phyloP scores from a whole-genome alignment of 2,329 filamentous ascomycete genomes.

The Gremmenia infestans region DNA sequence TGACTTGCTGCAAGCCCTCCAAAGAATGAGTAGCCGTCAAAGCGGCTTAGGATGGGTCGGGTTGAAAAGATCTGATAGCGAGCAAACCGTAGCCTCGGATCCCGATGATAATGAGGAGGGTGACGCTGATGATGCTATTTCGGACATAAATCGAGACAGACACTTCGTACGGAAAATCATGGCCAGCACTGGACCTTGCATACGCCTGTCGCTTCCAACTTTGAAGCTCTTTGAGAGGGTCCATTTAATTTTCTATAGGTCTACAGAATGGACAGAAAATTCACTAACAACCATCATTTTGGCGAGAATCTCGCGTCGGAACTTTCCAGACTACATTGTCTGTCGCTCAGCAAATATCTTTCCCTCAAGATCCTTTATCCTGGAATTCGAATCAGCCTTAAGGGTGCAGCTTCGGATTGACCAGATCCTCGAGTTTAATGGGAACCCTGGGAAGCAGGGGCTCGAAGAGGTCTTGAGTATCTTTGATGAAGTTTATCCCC shows the following conservation, averaged over 20 bases:
- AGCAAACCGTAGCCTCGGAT: slow-evolving; percentile 44
- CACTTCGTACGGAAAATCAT: slow-evolving; percentile 77
- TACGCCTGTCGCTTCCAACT: slow-evolving; percentile 67
- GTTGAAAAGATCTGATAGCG: slow-evolving; percentile 48
- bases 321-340: slow-evolving; percentile 87
- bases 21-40: slow-evolving; percentile 70
- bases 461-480: slow-evolving; percentile 64
- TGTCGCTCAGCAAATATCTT: slow-evolving; percentile 90
- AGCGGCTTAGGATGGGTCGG: slow-evolving; percentile 66
- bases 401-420: slow-evolving; percentile 79
- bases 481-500: slow-evolving; percentile 69
- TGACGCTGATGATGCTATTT: slow-evolving; percentile 30
- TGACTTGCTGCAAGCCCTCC: slow-evolving; percentile 70
- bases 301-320: slow-evolving; percentile 79
- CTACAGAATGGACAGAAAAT: slow-evolving; percentile 96
- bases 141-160: slow-evolving; percentile 55
- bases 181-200: slow-evolving; percentile 72
- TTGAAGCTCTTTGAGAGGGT: slow-evolving; percentile 88
- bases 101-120: slow-evolving; percentile 43
- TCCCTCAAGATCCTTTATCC: slow-evolving; percentile 62
- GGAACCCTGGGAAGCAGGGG: slow-evolving; percentile 59
- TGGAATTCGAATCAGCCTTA: slow-evolving; percentile 88
- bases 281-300: slow-evolving; percentile 92
- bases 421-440: slow-evolving; percentile 73
- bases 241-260: slow-evolving; percentile 92